phyloP scores from a whole-genome alignment of 306 rosid genomes.

The Inga leiocalycina region DNA sequence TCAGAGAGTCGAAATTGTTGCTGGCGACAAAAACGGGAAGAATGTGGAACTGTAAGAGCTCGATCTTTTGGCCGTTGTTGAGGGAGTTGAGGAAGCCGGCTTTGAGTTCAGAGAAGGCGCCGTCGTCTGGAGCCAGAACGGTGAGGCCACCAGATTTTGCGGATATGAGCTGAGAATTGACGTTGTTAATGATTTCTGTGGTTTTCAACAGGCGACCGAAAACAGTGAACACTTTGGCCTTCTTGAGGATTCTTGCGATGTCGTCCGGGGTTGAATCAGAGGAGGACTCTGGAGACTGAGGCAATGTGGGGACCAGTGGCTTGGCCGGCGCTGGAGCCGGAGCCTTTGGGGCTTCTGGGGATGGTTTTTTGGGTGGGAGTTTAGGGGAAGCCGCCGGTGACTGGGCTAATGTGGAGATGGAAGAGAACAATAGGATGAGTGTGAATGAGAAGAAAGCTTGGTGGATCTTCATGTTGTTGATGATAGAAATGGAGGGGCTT shows the following conservation, averaged over 20 bases:
- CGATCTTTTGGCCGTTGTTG: constrained; percentile 35
- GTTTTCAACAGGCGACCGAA: constrained; percentile 34
- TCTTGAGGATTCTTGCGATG: constrained; percentile 39
- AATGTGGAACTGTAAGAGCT: constrained; percentile 44
- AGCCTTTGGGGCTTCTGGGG: constrained; percentile 17
- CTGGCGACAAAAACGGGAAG: constrained; percentile 38
- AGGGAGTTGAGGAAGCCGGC: constrained; percentile 44
- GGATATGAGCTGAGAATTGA: constrained; percentile 39
- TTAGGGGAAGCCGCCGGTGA: constrained; percentile 30
- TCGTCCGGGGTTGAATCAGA: constrained; percentile 40
- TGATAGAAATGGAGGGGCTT: neutral
- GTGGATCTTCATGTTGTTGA: constrained; percentile 16
- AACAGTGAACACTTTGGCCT: constrained; percentile 37
- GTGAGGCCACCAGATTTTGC: constrained; percentile 33
- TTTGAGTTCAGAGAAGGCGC: constrained; percentile 38
- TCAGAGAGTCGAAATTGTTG: constrained; percentile 39
- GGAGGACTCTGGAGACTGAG: constrained; percentile 32
- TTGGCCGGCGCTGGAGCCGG: constrained; percentile 21
- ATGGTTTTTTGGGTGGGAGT: neutral
- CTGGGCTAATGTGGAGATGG: constrained; percentile 16
- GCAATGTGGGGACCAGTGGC: constrained; percentile 40
- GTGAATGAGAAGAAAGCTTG: constrained; percentile 7
- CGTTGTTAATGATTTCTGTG: constrained; percentile 36
- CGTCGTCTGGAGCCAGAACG: constrained; percentile 35
- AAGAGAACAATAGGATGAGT: constrained; percentile 19